Percentiles rank a stretch among this genome's conserved stretches.
Conservation (phyloP, 2,329 filamentous ascomycete species). For the Hymenoscyphus linearis region DNA sequence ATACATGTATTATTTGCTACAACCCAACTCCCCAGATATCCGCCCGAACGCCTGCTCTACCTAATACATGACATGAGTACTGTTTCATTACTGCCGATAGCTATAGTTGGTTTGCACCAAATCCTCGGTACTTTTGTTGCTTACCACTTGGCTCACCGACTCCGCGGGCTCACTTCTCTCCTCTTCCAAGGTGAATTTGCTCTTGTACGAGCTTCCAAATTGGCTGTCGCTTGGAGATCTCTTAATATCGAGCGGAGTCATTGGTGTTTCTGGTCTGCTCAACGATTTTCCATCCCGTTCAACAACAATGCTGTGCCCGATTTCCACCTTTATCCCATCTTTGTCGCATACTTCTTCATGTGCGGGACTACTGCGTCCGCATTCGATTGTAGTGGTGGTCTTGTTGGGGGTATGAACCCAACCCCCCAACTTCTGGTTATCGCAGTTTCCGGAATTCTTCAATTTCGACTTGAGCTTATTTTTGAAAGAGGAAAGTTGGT, state of each 20-base stretch:
- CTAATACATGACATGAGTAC: not conserved
- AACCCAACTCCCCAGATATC: not conserved
- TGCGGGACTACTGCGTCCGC: not conserved
- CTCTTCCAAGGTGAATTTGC: not conserved
- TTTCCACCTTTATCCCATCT: constrained; percentile 1
- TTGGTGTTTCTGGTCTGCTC: not conserved
- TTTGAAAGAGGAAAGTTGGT: not conserved
- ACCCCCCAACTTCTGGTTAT: not conserved
- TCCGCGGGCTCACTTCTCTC: not conserved
- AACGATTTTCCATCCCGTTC: not conserved
- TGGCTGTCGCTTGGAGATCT: not conserved
- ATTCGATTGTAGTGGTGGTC: not conserved
- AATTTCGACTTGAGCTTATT: not conserved
- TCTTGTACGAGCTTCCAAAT: not conserved
- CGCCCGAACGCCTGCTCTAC: not conserved
- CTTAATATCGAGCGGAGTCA: not conserved
- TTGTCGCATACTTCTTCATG: not conserved
- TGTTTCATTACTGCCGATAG: not conserved
- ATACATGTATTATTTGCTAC: not conserved
- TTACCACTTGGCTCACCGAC: not conserved
- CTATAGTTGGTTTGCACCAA: not conserved
- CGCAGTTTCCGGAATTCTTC: not conserved
- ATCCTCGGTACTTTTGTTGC: not conserved
- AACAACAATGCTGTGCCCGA: constrained; percentile 1
- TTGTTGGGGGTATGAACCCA: not conserved